Conservation (phyloP, 2,329 filamentous ascomycete genomes). For the Periglandula ipomoeae region DNA sequence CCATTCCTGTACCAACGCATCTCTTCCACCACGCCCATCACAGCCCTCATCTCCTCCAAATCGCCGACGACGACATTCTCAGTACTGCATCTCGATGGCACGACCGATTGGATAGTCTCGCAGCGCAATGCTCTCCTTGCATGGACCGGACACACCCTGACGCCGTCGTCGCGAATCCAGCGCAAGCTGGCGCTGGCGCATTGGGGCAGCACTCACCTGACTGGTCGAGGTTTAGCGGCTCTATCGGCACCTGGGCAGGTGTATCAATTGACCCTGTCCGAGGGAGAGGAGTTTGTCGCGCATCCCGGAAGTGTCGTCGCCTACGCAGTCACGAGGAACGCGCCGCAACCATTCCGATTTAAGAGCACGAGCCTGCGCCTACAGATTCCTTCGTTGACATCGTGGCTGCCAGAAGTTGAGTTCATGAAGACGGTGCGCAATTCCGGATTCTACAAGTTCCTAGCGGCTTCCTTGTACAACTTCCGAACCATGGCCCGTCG, state of each 20-base stretch:
- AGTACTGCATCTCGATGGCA: conserved; percentile 82
- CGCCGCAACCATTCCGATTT: conserved; percentile 79
- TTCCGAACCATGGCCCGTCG: conserved; percentile 69
- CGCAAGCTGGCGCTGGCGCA: conserved; percentile 67
- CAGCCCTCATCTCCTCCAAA: conserved; percentile 80
- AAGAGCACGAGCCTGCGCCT: conserved; percentile 67
- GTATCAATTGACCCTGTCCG: conserved; percentile 71
- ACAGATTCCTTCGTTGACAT: conserved; percentile 63
- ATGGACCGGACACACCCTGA: conserved; percentile 87
- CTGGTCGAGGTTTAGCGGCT: conserved; percentile 78
- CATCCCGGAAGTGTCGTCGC: conserved; percentile 89
- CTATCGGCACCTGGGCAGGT: conserved; percentile 81
- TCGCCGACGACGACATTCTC: conserved; percentile 80
- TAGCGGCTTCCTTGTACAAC: conserved; percentile 56
- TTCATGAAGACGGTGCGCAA: conserved; percentile 66
- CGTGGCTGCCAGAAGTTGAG: conserved; percentile 57
- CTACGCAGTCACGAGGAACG: conserved; percentile 66
- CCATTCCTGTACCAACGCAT: conserved; percentile 94
- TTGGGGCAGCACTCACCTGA: conserved; percentile 86
- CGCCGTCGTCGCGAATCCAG: conserved; percentile 66
- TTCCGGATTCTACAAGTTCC: conserved; percentile 61
- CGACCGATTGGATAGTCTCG: conserved; percentile 88
- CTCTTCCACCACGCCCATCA: conserved; percentile 78
- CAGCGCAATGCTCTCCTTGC: conserved; percentile 85
- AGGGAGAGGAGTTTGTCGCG: conserved; percentile 82